These are phyloP conservation scores for Colletotrichum sp. DNA, from an alignment of 2,329 filamentous ascomycete genomes.

Conservation along the genomic window DNA sequence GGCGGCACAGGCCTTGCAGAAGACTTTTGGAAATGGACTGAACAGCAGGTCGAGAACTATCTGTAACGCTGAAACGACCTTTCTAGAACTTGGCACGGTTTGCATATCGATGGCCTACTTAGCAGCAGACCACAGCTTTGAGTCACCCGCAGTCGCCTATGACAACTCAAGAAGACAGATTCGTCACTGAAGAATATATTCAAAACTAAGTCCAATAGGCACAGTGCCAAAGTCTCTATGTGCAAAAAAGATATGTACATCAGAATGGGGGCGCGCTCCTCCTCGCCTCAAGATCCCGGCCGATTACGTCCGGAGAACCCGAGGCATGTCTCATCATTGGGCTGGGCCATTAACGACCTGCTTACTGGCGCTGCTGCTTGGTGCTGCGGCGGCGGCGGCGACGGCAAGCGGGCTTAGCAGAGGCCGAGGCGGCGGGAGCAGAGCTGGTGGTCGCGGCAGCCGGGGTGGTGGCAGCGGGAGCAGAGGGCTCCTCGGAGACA, in stretches of 20 bases:
- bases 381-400: slow-evolving; percentile 16
- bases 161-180: fast-evolving
- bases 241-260: slow-evolving; percentile 18
- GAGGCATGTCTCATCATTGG: not conserved
- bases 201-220: slow-evolving; percentile 8
- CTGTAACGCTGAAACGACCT: not conserved
- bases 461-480: slow-evolving; percentile 1
- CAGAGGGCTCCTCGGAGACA: slow-evolving; percentile 13
- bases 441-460: slow-evolving; percentile 5
- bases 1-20: slow-evolving; percentile 40
- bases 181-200: slow-evolving; percentile 11
- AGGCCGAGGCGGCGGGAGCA: not conserved
- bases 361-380: slow-evolving; percentile 15
- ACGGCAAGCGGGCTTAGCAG: slow-evolving; percentile 10
- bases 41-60: slow-evolving; percentile 37
- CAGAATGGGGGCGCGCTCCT: not conserved
- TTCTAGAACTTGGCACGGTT: no score
- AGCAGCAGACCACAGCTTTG: not conserved
- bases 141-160: not conserved
- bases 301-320: not conserved
- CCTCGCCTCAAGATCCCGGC: not conserved
- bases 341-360: not conserved
- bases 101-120: no score
- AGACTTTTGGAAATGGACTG: slow-evolving; percentile 47
- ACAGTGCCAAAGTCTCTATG: slow-evolving; percentile 1